Base-by-base conservation (phyloP, 2,329 filamentous ascomycete genomes). In the Microcyclospora tardicrescens region DNA sequence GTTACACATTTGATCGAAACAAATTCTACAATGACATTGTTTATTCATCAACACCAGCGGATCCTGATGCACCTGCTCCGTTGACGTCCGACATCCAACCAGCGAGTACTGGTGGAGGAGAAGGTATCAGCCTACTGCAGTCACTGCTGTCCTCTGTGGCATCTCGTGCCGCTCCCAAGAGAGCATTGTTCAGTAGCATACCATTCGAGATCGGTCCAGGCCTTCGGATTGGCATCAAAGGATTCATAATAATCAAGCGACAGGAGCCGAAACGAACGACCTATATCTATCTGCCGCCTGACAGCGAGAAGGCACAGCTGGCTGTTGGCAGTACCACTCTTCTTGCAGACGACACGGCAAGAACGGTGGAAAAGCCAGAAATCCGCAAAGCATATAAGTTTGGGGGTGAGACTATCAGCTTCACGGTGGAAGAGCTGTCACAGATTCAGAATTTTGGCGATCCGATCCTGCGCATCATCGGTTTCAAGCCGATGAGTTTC, bases 1-100 rank as follows among this genome's bases (percentile, higher is more conserved):
- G 43, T 33, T 71, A 75, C 45, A 73, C 72, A 28, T 98, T 98
- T 54, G 81, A 94, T 48, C 68, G 84, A 4, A 69, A 75, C 40
- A 87, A 82, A 41, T 98, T 98, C 61, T 98, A 95, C 60, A 84
- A 96, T 61, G 84, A 89, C 69, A 91, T 98, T 35, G 80, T 96
- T 43, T 96, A 96, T 61, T 81, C 79, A 41, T 73, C 67, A 4
- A 66, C 83, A 28, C 75, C 82, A 3, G 66, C 71, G 10, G 77
- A 84, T 34, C 83, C 84, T 40, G 81, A 81, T 47, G 77, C 75
- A 3, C 71, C 74, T 10, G 63, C 68, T 6, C 67, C 73, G 29
- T 59, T 75, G 9, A 65, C 60, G 8, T 64, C 39, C 53, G 73
- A 55, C 29, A 69, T 80, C 34, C 74, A 79, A 35, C 39, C 55